Percentiles rank a stretch among this genome's conserved stretches.
phyloP scores from a whole-genome alignment of 371 early-diverging fungal species.

The Saksenaea vasiformis region DNA sequence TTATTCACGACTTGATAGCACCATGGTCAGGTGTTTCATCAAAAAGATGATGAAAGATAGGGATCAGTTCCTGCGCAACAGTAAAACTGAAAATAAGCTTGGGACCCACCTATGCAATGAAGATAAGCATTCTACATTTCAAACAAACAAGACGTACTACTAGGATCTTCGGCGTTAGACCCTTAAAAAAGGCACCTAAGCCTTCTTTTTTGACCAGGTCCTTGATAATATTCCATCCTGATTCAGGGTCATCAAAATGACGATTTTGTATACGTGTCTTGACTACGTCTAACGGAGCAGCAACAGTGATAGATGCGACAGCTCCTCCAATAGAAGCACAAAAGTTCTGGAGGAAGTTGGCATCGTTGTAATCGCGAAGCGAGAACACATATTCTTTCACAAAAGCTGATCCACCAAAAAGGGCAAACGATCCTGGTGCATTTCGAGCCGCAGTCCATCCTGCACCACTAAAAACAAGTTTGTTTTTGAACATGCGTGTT shows the following conservation, averaged over 20 bases:
- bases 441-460: conserved; percentile 98
- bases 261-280: conserved; percentile 97
- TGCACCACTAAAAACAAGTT: conserved; percentile 68
- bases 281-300: conserved; percentile 96
- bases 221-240: conserved; percentile 83
- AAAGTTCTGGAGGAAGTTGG: conserved; percentile 97
- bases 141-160: conserved; percentile 49
- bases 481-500: background rate
- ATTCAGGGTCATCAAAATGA: conserved; percentile 85
- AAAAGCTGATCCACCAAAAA: conserved; percentile 94
- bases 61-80: conserved; percentile 93
- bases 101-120: conserved; percentile 75
- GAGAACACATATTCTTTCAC: conserved; percentile 92
- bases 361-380: conserved; percentile 86
- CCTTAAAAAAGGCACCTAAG: conserved; percentile 95
- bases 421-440: conserved; percentile 97
- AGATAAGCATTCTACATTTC: conserved; percentile 11
- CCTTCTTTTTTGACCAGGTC: conserved; percentile 93
- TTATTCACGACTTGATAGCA: background rate
- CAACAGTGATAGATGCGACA: conserved; percentile 91
- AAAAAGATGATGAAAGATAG: conserved; percentile 64
- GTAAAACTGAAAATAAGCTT: conserved; percentile 98
- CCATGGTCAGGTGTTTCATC: conserved; percentile 11
- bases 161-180: conserved; percentile 93
- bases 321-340: conserved; percentile 95